A percentile compares a stretch with the other conserved stretches of the same genome.
phyloP scores from a whole-genome alignment of 345 rosid species.

The Psidium friedrichsthalianum region DNA sequence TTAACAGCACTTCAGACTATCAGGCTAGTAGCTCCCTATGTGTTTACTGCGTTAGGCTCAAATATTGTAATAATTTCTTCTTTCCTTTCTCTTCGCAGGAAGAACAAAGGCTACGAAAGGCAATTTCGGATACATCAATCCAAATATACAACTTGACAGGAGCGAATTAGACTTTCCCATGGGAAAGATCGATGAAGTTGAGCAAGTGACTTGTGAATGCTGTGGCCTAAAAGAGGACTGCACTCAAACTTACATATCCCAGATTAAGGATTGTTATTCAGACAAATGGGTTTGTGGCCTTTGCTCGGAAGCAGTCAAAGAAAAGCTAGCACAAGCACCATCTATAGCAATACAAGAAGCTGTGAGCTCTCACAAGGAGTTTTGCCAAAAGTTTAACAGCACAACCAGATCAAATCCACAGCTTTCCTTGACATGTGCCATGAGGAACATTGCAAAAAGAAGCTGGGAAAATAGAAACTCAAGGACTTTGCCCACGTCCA shows the following conservation, averaged over 20 bases:
- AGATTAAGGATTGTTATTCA: constrained; percentile 12
- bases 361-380: constrained; percentile 21
- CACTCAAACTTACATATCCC: constrained; percentile 20
- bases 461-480: constrained; percentile 18
- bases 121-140: constrained; percentile 15
- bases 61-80: neutral
- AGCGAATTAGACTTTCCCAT: neutral
- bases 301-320: constrained; percentile 39
- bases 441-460: constrained; percentile 31
- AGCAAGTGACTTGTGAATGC: constrained; percentile 22
- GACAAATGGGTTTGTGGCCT: constrained; percentile 49
- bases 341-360: constrained; percentile 18
- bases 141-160: constrained; percentile 7
- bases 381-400: constrained; percentile 29
- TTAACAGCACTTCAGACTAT: no score
- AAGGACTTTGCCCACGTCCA: neutral
- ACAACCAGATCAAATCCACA: constrained; percentile 26
- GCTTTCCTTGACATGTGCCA: constrained; percentile 21
- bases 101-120: constrained; percentile 19
- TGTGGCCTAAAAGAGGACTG: constrained; percentile 43
- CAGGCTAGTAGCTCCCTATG: no score
- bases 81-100: neutral
- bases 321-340: constrained; percentile 7
- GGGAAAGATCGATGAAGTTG: neutral
- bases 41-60: neutral